phyloP scores from a whole-genome alignment of 148 eudicot species.

The Polygonum aviculare region DNA sequence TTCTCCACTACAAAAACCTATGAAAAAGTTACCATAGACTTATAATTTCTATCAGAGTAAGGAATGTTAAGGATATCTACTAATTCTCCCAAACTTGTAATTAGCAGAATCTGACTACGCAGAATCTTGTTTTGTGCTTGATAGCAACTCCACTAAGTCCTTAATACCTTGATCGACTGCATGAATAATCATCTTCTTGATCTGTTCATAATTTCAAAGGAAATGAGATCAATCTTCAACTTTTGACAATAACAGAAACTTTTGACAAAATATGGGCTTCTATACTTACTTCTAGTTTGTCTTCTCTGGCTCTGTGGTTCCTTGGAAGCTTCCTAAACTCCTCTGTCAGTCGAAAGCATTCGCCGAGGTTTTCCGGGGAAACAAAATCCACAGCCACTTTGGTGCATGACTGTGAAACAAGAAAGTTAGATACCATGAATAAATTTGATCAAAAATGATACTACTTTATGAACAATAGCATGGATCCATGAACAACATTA shows the following conservation, averaged over 20 bases:
- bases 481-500: not conserved
- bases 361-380: conserved; percentile 72
- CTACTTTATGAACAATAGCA: not conserved
- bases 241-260: not conserved
- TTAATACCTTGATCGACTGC: conserved; percentile 48
- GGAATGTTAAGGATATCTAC: not conserved
- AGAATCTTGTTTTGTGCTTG: not conserved
- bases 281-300: conserved; percentile 73
- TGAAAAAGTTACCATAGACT: not conserved
- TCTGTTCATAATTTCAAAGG: conserved; percentile 27
- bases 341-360: conserved; percentile 64
- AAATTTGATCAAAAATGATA: not conserved
- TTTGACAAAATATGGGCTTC: not conserved
- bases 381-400: conserved; percentile 92
- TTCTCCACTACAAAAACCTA: not conserved
- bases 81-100: not conserved
- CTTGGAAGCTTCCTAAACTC: conserved; percentile 74
- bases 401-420: conserved; percentile 63
- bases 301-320: conserved; percentile 69
- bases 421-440: not conserved
- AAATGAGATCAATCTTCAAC: not conserved
- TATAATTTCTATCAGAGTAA: not conserved
- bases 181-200: conserved; percentile 87
- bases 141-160: conserved; percentile 36
- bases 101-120: not conserved